These are phyloP conservation scores for Hypoxylon lienhwacheense DNA, from an alignment of 495 filamentous ascomycete genomes.

Conservation along the genomic window DNA sequence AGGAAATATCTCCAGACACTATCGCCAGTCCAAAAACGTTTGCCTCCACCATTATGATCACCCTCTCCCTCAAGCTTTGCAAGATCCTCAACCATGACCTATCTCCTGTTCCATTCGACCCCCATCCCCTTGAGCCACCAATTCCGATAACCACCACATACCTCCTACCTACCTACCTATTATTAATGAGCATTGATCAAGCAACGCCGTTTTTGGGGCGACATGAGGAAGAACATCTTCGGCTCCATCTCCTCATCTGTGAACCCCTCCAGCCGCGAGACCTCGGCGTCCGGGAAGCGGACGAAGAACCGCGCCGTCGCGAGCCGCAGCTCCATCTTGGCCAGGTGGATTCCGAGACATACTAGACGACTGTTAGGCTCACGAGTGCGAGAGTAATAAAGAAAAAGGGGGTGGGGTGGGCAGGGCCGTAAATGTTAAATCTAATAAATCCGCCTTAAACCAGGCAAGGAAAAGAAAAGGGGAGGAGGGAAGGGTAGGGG, in stretches of 20 bases:
- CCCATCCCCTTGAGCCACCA: too few relatives aligned
- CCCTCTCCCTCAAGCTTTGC: too few relatives aligned
- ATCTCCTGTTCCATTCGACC: too few relatives aligned
- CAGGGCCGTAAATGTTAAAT: too few relatives aligned
- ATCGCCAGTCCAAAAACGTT: too few relatives aligned
- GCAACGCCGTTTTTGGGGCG: slow-evolving; percentile 49
- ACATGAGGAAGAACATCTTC: slow-evolving; percentile 47
- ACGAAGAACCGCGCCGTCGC: slow-evolving; percentile 38
- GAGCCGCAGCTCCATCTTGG: slow-evolving; percentile 39
- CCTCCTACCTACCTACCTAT: too few relatives aligned
- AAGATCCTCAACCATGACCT: too few relatives aligned
- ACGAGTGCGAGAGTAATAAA: background rate
- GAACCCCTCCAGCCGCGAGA: slow-evolving; percentile 46
- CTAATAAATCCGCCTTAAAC: too few relatives aligned
- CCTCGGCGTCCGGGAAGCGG: slow-evolving; percentile 35
- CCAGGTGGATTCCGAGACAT: slow-evolving; percentile 42
- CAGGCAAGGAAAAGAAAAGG: too few relatives aligned
- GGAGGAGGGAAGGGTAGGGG: background rate
- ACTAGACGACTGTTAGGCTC: slow-evolving; percentile 45
- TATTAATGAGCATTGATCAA: slow-evolving; percentile 44
- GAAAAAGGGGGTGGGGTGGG: too few relatives aligned
- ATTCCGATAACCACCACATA: background rate
- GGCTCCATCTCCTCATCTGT: slow-evolving; percentile 48
- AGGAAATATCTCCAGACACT: too few relatives aligned
- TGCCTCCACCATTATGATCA: too few relatives aligned